phyloP scores from a whole-genome alignment of 345 rosid species.

The Rubroshorea leprosula region DNA sequence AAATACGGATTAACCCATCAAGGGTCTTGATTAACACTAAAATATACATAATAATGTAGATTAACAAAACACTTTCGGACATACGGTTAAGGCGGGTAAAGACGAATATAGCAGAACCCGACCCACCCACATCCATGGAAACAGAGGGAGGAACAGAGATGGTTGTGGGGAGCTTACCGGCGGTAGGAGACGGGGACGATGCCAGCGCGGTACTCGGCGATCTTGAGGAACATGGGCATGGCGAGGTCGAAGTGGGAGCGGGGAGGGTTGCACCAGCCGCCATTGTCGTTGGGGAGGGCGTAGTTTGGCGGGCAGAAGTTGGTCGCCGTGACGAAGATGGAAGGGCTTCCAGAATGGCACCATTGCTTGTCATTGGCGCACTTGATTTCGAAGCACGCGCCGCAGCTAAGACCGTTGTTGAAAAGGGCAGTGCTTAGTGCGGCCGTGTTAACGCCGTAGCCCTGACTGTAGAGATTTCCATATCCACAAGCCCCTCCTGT shows the following conservation, averaged over 20 bases:
- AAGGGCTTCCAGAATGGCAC: constrained; percentile 43
- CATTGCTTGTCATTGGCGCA: constrained; percentile 51
- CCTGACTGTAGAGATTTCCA: constrained; percentile 53
- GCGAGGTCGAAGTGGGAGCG: constrained; percentile 76
- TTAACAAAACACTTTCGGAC: too few species aligned
- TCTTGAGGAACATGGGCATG: constrained; percentile 83
- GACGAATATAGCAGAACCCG: not conserved
- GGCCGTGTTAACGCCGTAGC: constrained; percentile 60
- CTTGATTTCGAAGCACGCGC: constrained; percentile 63
- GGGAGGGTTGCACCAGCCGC: constrained; percentile 97
- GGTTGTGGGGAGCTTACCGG: constrained; percentile 29
- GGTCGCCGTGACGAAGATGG: constrained; percentile 63
- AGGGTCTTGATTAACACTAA: too few species aligned
- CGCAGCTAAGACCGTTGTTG: constrained; percentile 72
- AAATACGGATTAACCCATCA: too few species aligned
- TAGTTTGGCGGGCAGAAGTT: constrained; percentile 85
- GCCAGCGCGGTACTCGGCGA: constrained; percentile 84
- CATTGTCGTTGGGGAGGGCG: constrained; percentile 49
- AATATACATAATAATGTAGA: too few species aligned
- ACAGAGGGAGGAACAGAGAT: not conserved
- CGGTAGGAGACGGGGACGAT: constrained; percentile 70
- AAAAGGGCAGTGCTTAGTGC: constrained; percentile 70
- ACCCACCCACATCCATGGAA: not conserved
- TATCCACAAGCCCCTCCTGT: constrained; percentile 89
- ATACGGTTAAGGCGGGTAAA: too few species aligned